Evolutionary conservation across 2,329 filamentous ascomycete genomes (phyloP).

Genomic region (Cladosporium sp.): DNA sequence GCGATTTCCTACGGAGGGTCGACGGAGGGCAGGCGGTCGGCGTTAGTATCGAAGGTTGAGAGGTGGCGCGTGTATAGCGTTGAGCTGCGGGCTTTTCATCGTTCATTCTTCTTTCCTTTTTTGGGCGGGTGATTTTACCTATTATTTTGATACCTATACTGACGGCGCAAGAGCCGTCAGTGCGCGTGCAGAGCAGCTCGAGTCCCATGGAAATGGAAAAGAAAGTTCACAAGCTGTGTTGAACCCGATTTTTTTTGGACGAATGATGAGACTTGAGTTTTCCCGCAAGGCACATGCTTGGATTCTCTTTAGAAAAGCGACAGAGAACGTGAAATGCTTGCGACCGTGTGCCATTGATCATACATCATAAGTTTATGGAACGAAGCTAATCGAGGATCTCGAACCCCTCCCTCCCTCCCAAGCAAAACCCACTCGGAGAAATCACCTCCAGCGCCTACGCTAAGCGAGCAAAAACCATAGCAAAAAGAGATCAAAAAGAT

Average conservation of each 20-base stretch:
- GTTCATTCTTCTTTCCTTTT: neutral
- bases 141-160: conserved; percentile 12
- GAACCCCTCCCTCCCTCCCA: neutral
- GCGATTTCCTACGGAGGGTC: conserved; percentile 77
- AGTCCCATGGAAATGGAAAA: neutral
- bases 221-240: neutral
- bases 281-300: too few species aligned
- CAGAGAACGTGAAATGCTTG: too few species aligned
- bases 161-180: neutral
- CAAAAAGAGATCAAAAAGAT: neutral
- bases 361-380: neutral
- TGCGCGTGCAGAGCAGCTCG: neutral
- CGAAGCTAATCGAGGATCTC: neutral
- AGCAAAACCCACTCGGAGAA: neutral
- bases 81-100: neutral
- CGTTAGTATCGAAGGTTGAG: neutral
- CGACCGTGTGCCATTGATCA: neutral
- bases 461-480: neutral
- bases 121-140: conserved; percentile 1
- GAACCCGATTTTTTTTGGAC: too few species aligned
- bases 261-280: too few species aligned
- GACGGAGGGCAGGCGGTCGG: conserved; percentile 52
- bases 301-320: too few species aligned
- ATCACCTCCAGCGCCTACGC: conserved; percentile 1
- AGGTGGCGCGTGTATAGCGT: neutral